Evolutionary conservation across 352 stramenopile species (phyloP).

Genomic region (Pythium monospermum): DNA sequence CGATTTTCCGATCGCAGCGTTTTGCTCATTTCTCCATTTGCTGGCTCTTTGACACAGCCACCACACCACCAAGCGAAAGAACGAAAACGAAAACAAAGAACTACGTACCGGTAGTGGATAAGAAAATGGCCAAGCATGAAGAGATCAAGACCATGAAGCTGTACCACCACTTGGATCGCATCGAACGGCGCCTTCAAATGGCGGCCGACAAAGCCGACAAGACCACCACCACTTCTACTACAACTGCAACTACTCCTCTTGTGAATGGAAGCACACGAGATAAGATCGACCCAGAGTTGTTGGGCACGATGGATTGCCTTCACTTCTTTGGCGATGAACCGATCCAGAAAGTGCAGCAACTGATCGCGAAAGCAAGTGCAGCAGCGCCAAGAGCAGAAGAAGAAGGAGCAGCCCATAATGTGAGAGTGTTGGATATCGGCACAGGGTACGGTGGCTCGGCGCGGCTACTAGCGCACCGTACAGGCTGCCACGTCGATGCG

Average conservation of each 20-base stretch:
- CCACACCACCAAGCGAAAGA: too few species aligned
- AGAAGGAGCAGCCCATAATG: too few species aligned
- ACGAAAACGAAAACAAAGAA: too few species aligned
- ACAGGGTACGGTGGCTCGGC: constrained; percentile 87
- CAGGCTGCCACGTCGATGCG: constrained; percentile 56
- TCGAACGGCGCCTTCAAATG: constrained; percentile 59
- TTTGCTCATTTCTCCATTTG: too few species aligned
- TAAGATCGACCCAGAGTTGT: constrained; percentile 40
- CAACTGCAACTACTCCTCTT: too few species aligned
- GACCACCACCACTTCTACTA: too few species aligned
- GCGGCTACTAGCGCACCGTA: constrained; percentile 69
- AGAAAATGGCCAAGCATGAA: constrained; percentile 34
- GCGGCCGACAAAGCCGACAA: neutral
- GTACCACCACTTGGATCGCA: constrained; percentile 74
- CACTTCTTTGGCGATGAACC: constrained; percentile 66
- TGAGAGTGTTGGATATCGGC: constrained; percentile 81
- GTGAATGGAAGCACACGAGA: too few species aligned
- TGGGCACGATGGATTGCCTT: constrained; percentile 53
- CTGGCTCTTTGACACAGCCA: too few species aligned
- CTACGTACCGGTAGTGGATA: too few species aligned
- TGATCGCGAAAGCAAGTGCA: constrained; percentile 25
- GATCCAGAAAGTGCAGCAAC: constrained; percentile 37
- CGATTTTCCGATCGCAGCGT: too few species aligned
- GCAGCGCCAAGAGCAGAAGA: too few species aligned
- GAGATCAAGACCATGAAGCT: constrained; percentile 90